Evolutionary conservation across 306 rosid species (phyloP), one percentile per base, ranked within the genome.

Genomic region (Canavalia gladiata): DNA sequence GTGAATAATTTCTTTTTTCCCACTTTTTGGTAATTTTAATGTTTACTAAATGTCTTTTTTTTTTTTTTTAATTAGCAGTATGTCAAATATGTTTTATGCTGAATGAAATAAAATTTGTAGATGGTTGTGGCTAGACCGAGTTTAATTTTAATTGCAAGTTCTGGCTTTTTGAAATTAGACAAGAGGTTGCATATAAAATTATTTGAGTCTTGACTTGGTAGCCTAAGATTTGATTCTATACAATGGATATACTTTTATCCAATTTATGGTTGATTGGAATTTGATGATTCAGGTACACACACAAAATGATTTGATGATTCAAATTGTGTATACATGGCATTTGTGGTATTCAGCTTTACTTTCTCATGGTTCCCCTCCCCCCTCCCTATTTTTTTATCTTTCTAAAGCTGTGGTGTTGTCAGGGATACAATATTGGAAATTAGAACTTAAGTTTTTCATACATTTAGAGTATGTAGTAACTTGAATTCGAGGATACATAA

Each of bases 21-120:
- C 46, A 80, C 49, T 64, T 76, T 65, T 76, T 13, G 62, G 68
- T 28, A 33, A 41, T 13, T 52, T 43, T 13, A 30, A 11, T n/a
- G 55, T 42, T 49, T 68, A 35, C 42, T 4, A 7, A 5, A 0
- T 68, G 37, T 30, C 29, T 11, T 0, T 49, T 3, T 8, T 0
- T 49, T 3, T 8, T 46, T 39, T 76, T 31, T 31, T 18, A 18
- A 18, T 3, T 11, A 30, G 41, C 43, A 31, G 7, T 7, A 30
- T 46, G 3, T 25, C 8, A 25, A 35, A 49, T 5, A 9, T 33
- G 8, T 8, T 56, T 72, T 31, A 25, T 74, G 47, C 3, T 1
- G 11, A 72, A 8, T 6, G 64, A 12, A 43, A 1, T n/a, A 39
- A 35, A 42, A 12, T 50, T 63, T 63, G 47, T 35, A 12, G 31